Base-by-base conservation (phyloP, 345 rosid species). In the Eucalyptus marginata region DNA sequence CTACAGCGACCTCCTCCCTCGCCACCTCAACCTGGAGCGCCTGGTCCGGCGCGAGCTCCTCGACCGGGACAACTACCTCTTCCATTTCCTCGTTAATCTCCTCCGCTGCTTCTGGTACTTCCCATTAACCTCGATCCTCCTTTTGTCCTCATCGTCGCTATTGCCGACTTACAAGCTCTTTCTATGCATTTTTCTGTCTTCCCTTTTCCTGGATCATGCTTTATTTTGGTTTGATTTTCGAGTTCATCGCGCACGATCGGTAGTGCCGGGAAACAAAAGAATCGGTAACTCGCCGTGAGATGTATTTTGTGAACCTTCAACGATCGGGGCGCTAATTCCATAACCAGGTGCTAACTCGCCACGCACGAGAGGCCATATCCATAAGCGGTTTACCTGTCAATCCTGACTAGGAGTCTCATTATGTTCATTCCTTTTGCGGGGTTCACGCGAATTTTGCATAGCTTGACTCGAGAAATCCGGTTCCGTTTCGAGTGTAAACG, bases 1-100 rank as follows among this genome's bases (percentile, higher is more conserved):
- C 88, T 93, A 93, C 94, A 92, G 93, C 79, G 90, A 94, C 66
- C 93, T 92, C 86, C 93, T 95, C 7, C 96, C 96, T 47, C 94
- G 88, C 36, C 91, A 90, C 89, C 40, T 86, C 17, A 31, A 88
- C 12, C 90, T 92, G 90, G 90, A 90, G 86, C 92, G 94, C 87
- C 79, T 93, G 86, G 94, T 94, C 81, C 93, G 91, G 20, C 94
- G 58, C 76, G 93, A 93, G 14, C 52, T 94, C 87, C 93, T 94
- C 56, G 91, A 93, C 36, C 91, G 59, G 8, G 93, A 92, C 5
- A 94, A 94, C 87, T 93, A 94, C 87, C 83, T 94, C 66, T 94
- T 94, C 89, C 94, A 92, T 91, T 92, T 94, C n/a, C 91, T 93
- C 17, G n/a, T 93, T 90, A 93, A 92, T 88, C 86, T 93, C 89